phyloP scores from a whole-genome alignment of 352 stramenopile species.

The Phytophthora kernoviae region DNA sequence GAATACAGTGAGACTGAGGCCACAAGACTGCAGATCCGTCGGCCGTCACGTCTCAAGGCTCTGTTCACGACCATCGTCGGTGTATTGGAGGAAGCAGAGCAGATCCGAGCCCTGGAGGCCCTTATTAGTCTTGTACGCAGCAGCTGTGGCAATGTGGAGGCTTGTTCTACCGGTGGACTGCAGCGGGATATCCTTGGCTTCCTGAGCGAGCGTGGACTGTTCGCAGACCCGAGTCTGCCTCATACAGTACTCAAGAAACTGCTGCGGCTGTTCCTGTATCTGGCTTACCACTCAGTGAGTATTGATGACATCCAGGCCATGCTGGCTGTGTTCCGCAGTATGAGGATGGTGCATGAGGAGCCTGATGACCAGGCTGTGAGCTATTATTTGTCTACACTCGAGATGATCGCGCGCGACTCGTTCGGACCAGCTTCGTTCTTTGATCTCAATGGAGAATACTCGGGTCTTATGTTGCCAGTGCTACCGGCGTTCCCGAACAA shows the following conservation, averaged over 20 bases:
- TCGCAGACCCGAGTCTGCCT: conserved; percentile 60
- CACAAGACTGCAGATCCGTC: conserved; percentile 64
- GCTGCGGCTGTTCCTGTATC: conserved; percentile 74
- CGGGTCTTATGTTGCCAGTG: conserved; percentile 68
- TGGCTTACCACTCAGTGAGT: conserved; percentile 78
- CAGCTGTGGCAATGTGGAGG: conserved; percentile 79
- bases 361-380: conserved; percentile 75
- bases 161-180: conserved; percentile 68
- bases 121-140: conserved; percentile 80
- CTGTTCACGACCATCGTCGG: conserved; percentile 75
- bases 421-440: conserved; percentile 86
- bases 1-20: conserved; percentile 69
- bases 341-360: conserved; percentile 67
- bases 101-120: conserved; percentile 69
- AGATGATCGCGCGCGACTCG: conserved; percentile 87
- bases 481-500: conserved; percentile 77
- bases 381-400: conserved; percentile 80
- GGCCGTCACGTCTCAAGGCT: conserved; percentile 59
- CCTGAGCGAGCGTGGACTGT: conserved; percentile 70
- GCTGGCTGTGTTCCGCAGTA: conserved; percentile 77
- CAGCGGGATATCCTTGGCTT: conserved; percentile 79
- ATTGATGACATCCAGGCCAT: conserved; percentile 84
- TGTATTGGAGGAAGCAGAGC: conserved; percentile 65
- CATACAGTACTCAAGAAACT: conserved; percentile 78
- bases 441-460: conserved; percentile 80